phyloP scores from a whole-genome alignment of 345 rosid species.

The Heritiera fomes region DNA sequence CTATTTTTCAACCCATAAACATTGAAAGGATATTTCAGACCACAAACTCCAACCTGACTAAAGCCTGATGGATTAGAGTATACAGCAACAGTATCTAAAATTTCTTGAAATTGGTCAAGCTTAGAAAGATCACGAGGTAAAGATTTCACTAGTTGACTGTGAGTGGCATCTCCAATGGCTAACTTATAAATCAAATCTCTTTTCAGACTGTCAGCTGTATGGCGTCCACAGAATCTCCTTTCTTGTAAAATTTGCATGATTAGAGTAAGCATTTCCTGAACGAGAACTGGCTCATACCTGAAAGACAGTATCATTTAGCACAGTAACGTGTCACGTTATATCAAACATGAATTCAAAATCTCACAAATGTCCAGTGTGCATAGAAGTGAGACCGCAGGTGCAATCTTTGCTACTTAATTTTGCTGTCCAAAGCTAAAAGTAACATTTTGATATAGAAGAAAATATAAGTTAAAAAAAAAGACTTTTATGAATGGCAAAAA shows the following conservation, averaged over 20 bases:
- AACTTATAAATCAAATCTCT: constrained; percentile 85
- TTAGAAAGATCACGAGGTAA: constrained; percentile 86
- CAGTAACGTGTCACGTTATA: constrained; percentile 16
- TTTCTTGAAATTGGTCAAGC: constrained; percentile 70
- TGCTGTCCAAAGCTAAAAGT: not conserved
- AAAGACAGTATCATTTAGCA: constrained; percentile 27
- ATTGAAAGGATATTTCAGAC: constrained; percentile 24
- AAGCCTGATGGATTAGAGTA: constrained; percentile 87
- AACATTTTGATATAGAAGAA: not conserved
- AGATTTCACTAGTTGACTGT: constrained; percentile 80
- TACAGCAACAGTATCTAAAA: constrained; percentile 69
- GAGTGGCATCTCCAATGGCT: constrained; percentile 90
- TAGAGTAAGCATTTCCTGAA: constrained; percentile 87
- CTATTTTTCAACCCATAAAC: constrained; percentile 20
- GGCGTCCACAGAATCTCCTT: constrained; percentile 83
- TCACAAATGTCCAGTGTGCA: not conserved
- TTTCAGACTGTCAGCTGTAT: constrained; percentile 72
- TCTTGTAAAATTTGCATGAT: constrained; percentile 87
- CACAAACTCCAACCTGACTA: constrained; percentile 69
- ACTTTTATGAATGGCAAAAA: not conserved
- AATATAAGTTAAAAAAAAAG: not conserved
- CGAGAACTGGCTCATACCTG: constrained; percentile 87
- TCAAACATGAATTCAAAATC: constrained; percentile 6
- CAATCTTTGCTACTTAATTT: constrained; percentile 3
- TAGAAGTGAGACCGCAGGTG: not conserved